Evolutionary conservation across 2,329 filamentous ascomycete species (phyloP).

Genomic region (Epicoccum nigrum): DNA sequence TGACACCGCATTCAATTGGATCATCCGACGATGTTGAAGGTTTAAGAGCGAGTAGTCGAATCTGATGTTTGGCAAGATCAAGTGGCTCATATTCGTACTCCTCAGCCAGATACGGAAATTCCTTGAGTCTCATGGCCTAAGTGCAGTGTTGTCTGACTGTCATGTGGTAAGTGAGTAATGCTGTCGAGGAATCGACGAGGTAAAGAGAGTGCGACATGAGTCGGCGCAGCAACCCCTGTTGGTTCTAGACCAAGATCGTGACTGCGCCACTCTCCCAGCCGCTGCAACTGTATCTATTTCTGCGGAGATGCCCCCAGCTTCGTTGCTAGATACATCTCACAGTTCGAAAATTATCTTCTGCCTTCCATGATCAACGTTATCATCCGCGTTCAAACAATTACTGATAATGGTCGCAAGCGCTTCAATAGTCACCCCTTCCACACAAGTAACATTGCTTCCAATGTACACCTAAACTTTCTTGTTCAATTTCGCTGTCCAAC

Average conservation of each 20-base stretch:
- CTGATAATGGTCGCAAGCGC: constrained; percentile 1
- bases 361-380: background rate
- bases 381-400: background rate
- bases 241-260: background rate
- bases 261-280: background rate
- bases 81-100: background rate
- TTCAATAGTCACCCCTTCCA: constrained; percentile 1
- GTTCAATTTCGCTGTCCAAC: background rate
- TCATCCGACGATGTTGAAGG: background rate
- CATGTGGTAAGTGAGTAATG: background rate
- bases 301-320: no score
- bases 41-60: background rate
- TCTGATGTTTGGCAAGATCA: background rate
- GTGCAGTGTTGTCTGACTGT: no score
- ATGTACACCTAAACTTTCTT: background rate
- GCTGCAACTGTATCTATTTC: no score
- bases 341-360: background rate
- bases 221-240: background rate
- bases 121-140: background rate
- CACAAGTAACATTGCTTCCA: background rate
- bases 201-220: background rate
- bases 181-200: background rate
- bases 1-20: background rate
- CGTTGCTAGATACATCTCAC: background rate
- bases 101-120: background rate